A percentile compares a stretch with the other conserved stretches of the same genome.
Conservation (phyloP, 495 filamentous ascomycete species). For the Acidomyces sp. region DNA sequence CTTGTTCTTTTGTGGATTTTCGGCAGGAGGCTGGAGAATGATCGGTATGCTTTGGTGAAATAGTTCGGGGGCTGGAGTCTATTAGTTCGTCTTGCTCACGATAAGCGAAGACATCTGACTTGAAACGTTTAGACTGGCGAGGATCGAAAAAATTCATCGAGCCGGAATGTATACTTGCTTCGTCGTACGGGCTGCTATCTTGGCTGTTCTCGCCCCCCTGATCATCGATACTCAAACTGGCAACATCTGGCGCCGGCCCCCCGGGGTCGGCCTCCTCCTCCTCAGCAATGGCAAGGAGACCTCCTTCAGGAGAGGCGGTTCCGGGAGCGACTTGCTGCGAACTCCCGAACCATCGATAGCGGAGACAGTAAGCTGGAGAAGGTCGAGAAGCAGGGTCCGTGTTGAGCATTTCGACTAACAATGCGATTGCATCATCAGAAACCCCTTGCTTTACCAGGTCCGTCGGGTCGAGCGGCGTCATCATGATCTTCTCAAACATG, state of each 20-base stretch:
- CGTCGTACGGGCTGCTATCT: conserved; percentile 15
- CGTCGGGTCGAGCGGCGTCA: conserved; percentile 45
- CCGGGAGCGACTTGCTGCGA: conserved; percentile 7
- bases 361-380: conserved; percentile 47
- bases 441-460: conserved; percentile 44
- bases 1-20: conserved; percentile 20
- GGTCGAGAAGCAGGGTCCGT: conserved; percentile 56
- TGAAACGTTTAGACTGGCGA: conserved; percentile 26
- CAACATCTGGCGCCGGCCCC: conserved; percentile 44
- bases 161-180: conserved; percentile 27
- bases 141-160: conserved; percentile 19
- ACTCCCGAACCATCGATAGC: conserved; percentile 53
- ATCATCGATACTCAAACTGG: conserved; percentile 54
- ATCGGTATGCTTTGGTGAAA: conserved; percentile 18
- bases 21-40: conserved; percentile 4
- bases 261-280: conserved; percentile 36
- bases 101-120: conserved; percentile 18
- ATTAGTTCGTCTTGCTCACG: conserved; percentile 19
- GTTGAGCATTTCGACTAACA: conserved; percentile 64
- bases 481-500: conserved; percentile 78
- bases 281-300: conserved; percentile 37
- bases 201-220: conserved; percentile 15
- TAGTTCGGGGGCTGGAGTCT: conserved; percentile 24
- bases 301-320: neutral
- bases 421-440: conserved; percentile 52